These are phyloP conservation scores for Penicillium cataractarum DNA, from an alignment of 495 filamentous ascomycete genomes.

Conservation along the genomic window DNA sequence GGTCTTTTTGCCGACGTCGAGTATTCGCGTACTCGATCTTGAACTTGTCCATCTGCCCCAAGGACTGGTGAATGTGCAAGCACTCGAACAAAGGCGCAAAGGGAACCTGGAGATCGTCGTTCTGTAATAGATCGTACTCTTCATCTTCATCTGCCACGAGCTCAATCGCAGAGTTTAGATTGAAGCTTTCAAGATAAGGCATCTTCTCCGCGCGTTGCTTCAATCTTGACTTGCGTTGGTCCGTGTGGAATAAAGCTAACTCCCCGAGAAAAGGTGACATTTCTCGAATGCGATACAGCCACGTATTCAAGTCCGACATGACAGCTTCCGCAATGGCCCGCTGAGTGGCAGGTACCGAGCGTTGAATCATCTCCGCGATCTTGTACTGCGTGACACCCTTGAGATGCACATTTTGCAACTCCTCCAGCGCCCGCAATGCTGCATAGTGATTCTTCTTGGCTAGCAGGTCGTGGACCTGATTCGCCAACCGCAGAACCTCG, in stretches of 20 bases:
- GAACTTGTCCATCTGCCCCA: constrained; percentile 91
- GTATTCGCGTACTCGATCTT: constrained; percentile 87
- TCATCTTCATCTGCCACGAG: constrained; percentile 92
- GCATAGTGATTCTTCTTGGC: constrained; percentile 93
- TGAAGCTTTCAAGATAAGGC: constrained; percentile 75
- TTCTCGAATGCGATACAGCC: constrained; percentile 95
- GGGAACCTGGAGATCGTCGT: constrained; percentile 90
- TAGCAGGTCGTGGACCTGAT: constrained; percentile 90
- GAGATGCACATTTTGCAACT: constrained; percentile 94
- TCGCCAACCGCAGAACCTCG: constrained; percentile 89
- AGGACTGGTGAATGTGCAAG: constrained; percentile 92
- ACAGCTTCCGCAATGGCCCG: constrained; percentile 93
- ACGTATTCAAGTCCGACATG: constrained; percentile 96
- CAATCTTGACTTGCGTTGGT: constrained; percentile 81
- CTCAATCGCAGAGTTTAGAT: constrained; percentile 94
- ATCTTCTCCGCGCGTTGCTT: constrained; percentile 75
- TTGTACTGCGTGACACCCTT: constrained; percentile 92
- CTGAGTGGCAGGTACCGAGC: constrained; percentile 90
- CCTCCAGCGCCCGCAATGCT: constrained; percentile 89
- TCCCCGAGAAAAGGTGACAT: constrained; percentile 94
- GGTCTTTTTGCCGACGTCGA: constrained; percentile 85
- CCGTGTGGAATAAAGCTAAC: constrained; percentile 95
- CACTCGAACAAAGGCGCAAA: constrained; percentile 96
- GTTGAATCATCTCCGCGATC: constrained; percentile 93
- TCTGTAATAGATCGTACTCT: constrained; percentile 91